Conservation (phyloP, 2,329 filamentous ascomycete species). For the Paracorniculantispora psalliotae region DNA sequence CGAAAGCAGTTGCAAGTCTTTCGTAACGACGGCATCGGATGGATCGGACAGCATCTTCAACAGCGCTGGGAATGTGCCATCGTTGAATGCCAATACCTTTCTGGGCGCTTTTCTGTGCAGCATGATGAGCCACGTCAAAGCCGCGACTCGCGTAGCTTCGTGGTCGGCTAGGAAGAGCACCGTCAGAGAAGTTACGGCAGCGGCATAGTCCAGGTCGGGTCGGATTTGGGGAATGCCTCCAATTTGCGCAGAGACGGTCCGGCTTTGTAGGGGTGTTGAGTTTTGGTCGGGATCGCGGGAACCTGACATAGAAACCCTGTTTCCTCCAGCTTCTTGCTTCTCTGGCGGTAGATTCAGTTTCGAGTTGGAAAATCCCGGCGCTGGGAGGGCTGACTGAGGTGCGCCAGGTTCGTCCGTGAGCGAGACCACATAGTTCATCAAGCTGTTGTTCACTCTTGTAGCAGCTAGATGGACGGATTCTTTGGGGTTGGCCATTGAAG, state of each 20-base stretch:
- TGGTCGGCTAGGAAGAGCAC: constrained; percentile 94
- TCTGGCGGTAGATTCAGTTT: constrained; percentile 41
- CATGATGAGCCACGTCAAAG: constrained; percentile 96
- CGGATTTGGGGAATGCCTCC: constrained; percentile 41
- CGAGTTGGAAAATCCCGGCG: constrained; percentile 31
- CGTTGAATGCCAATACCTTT: constrained; percentile 92
- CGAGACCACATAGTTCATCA: constrained; percentile 93
- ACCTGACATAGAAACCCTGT: constrained; percentile 48
- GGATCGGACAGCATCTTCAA: constrained; percentile 95
- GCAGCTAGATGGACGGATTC: constrained; percentile 87
- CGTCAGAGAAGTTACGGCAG: constrained; percentile 88
- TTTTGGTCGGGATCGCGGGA: constrained; percentile 51
- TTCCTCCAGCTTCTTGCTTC: constrained; percentile 43
- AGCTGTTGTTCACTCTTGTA: constrained; percentile 78
- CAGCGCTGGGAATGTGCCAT: constrained; percentile 91
- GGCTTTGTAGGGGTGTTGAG: constrained; percentile 46
- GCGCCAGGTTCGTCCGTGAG: constrained; percentile 64
- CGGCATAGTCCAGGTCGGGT: constrained; percentile 87
- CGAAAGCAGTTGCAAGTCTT: constrained; percentile 86
- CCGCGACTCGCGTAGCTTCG: constrained; percentile 89
- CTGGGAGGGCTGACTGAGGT: constrained; percentile 20
- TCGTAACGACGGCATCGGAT: constrained; percentile 90
- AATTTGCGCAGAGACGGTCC: constrained; percentile 41
- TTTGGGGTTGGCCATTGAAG: constrained; percentile 87
- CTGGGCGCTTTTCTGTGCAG: constrained; percentile 89